phyloP scores from a whole-genome alignment of 164 flowering plant species.

The Magnolia sinica region DNA sequence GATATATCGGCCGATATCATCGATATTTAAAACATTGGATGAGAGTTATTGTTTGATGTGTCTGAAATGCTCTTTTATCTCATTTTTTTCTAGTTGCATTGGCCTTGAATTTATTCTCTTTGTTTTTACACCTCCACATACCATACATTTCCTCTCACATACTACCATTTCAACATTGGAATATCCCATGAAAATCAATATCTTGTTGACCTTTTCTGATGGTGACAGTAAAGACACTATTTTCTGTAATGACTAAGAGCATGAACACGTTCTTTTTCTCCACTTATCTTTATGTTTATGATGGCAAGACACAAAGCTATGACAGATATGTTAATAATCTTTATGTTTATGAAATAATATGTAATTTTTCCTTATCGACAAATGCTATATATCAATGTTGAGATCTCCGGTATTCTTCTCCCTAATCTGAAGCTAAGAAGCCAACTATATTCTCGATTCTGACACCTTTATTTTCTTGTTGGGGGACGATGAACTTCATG shows the following conservation, averaged over 20 bases:
- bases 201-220: not conserved
- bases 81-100: not conserved
- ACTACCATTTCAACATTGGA: not conserved
- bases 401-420: not conserved
- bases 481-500: conserved; percentile 21
- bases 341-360: not conserved
- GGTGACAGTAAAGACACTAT: not conserved
- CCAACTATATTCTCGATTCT: conserved; percentile 16
- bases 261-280: not conserved
- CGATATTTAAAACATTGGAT: not conserved
- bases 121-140: too few relatives aligned
- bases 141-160: not conserved
- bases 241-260: not conserved
- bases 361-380: not conserved
- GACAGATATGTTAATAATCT: not conserved
- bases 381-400: not conserved
- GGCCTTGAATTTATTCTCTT: not conserved
- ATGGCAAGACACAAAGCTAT: not conserved
- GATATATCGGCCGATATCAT: not conserved
- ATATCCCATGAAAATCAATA: too few relatives aligned
- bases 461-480: conserved; percentile 18
- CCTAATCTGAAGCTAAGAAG: not conserved
- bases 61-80: not conserved
- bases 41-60: not conserved
- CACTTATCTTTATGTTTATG: not conserved